Evolutionary conservation across 495 filamentous ascomycete species (phyloP), one percentile per base, ranked within the genome.

Genomic region (Terfezia claveryi): DNA sequence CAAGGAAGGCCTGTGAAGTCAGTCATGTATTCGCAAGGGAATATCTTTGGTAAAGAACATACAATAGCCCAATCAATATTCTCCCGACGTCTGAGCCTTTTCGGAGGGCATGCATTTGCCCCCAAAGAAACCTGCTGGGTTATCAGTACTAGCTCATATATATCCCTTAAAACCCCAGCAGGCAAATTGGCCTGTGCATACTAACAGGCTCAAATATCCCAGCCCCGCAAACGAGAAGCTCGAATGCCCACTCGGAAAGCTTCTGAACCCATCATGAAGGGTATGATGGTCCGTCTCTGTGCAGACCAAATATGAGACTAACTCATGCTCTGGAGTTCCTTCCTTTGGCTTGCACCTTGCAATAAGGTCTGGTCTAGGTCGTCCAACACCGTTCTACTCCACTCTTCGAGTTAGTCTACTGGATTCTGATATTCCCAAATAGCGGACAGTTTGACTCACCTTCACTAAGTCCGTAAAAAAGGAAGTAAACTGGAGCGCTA

Each of bases 401-500:
- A 46, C 14, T 20, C 41, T 5, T 14, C 41, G 3, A 14, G 41
- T 46, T 46, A 46, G 41, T 14, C 8, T 46, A 1, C 27, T 32
- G 27, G 27, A 32, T 5, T 32, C 4, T 32, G 41, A 44, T 44
- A 44, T 10, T 11, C 41, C 17, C 4, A 46, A 46, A 20, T 46
- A 46, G 8, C 4, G 41, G 14, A 46, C 7, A 7, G 27, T 32
- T 0, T 7, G 27, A 4, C 41, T 8, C 12, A 46, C 41, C 3
- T 99, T 99, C 56, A 96, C 73, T 0, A 89, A 69, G 61, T 96
- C 92, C 53, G 92, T 95, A 10, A 96, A 71, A 66, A 94, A 80
- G 2, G 76, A 74, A 2, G 85, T 81, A 17, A 95, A 73, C 66
- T 86, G 74, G 17, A 95, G 64, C 52, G 82, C 76, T 55, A 87